A percentile compares a stretch with the other conserved stretches of the same genome.
These are phyloP conservation scores for Metschnikowia baotianmanensis DNA, from an alignment of 805 yeast genomes.

Conservation along the genomic window DNA sequence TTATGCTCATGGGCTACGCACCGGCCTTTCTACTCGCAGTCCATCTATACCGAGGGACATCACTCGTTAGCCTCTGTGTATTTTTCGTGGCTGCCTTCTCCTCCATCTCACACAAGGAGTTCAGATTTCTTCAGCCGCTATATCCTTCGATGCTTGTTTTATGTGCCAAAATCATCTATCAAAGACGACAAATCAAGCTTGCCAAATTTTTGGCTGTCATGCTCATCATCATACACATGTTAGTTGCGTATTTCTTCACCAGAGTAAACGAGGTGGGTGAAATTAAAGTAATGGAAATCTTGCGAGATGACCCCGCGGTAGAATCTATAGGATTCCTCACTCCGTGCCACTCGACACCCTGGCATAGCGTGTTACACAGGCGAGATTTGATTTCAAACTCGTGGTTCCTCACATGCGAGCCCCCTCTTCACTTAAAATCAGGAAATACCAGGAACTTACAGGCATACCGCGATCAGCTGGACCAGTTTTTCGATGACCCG, in stretches of 20 bases:
- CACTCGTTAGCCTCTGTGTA: constrained; percentile 27
- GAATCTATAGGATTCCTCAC: constrained; percentile 74
- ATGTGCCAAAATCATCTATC: constrained; percentile 32
- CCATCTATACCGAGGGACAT: constrained; percentile 13
- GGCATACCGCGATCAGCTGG: constrained; percentile 81
- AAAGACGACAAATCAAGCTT: background rate
- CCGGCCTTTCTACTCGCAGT: constrained; percentile 51
- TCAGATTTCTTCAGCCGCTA: constrained; percentile 82
- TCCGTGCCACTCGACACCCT: constrained; percentile 98
- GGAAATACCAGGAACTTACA: constrained; percentile 27
- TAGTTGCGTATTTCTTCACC: constrained; percentile 51
- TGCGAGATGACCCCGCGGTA: constrained; percentile 43
- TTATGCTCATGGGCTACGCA: constrained; percentile 61
- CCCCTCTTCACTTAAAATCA: constrained; percentile 56
- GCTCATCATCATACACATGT: constrained; percentile 32
- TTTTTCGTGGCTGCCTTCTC: constrained; percentile 60
- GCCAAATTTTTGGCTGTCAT: constrained; percentile 12
- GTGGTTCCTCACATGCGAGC: constrained; percentile 90
- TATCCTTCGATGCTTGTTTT: constrained; percentile 67
- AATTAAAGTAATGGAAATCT: constrained; percentile 56
- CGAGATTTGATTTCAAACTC: constrained; percentile 35
- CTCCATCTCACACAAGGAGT: constrained; percentile 78
- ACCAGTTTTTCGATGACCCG: constrained; percentile 72
- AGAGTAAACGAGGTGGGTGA: constrained; percentile 86
- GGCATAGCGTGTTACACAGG: constrained; percentile 80